Evolutionary conservation across 73 alveolate genomes (phyloP).

Genomic region (Tetrahymena elliotti): DNA sequence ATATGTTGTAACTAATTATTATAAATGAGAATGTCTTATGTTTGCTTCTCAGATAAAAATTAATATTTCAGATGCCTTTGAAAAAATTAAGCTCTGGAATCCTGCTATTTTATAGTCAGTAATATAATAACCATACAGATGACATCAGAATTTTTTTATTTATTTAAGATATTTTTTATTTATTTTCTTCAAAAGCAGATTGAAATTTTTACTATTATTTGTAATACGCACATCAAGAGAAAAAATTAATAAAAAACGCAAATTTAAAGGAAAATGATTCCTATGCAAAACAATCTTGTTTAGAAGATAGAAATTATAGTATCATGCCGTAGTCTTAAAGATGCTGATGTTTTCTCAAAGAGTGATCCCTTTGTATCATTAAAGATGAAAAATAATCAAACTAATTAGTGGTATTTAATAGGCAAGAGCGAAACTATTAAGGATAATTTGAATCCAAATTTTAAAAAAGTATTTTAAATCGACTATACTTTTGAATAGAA

Average conservation of each 20-base stretch:
- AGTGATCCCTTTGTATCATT: constrained; percentile 58
- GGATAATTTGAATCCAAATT: constrained; percentile 70
- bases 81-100: too few relatives aligned
- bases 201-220: too few relatives aligned
- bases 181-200: too few relatives aligned
- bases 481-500: constrained; percentile 77
- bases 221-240: too few relatives aligned
- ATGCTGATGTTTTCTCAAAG: constrained; percentile 51
- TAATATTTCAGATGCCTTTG: too few relatives aligned
- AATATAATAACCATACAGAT: too few relatives aligned
- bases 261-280: not conserved
- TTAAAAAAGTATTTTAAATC: constrained; percentile 40
- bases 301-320: constrained; percentile 55
- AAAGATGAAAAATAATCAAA: not conserved
- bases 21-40: too few relatives aligned
- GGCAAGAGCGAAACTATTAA: constrained; percentile 55
- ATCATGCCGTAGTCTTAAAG: constrained; percentile 47
- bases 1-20: too few relatives aligned
- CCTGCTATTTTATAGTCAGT: too few relatives aligned
- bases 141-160: too few relatives aligned
- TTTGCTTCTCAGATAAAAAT: too few relatives aligned
- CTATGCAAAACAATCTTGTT: not conserved
- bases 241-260: not conserved
- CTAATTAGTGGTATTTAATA: constrained; percentile 1
- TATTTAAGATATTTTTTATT: too few relatives aligned